Base-by-base conservation (phyloP, 2,329 filamentous ascomycete species). In the Xylaria arbuscula region DNA sequence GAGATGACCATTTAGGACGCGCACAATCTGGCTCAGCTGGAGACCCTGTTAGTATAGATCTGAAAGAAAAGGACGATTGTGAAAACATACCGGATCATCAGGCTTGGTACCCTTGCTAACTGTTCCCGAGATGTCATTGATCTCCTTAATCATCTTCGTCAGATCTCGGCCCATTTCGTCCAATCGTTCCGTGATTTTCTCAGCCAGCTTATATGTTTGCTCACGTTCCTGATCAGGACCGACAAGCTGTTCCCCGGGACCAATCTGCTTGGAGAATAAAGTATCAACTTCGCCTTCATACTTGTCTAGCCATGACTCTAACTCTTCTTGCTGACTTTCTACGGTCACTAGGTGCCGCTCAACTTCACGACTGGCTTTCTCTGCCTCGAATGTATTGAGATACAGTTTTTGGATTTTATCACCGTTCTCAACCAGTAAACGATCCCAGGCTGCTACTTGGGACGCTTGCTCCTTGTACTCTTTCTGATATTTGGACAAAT, bases 161-260 rank as follows among this genome's bases (percentile, higher is more conserved):
- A 99, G 85, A 78, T 97, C 94, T 78, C 93, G 93, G 77, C 93
- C 94, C 89, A 98, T 97, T 75, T 97, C 94, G 66, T 97, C 94
- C 72, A 99, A 85, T 72, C 93, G 90, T 78, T 97, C 93, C 11
- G 93, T 93, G 72, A 98, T 87, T 80, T 93, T 96, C 85, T 99
- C 96, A 1, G 96, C 96, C 61, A 97, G 85, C 86, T 97, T 97
- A 84, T 98, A 98, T 72, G 95, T 98, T 79, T 92, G 88, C 85
- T 99, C 96, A 56, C 96, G 90, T 83, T 99, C 96, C 81, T 97
- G 93, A 78, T 99, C 97, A 3, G 95, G 94, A 8, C 95, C 96
- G 67, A 93, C 89, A 42, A 97, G 85, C 62, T 91, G 88, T 75
- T 95, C 93, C 58, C 89, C 88, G 50, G 87, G 87, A n/a, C 91